Evolutionary conservation across 169 alveolate species (phyloP), one percentile per base, ranked within the genome.

Genomic region (Plasmodium relictum): DNA sequence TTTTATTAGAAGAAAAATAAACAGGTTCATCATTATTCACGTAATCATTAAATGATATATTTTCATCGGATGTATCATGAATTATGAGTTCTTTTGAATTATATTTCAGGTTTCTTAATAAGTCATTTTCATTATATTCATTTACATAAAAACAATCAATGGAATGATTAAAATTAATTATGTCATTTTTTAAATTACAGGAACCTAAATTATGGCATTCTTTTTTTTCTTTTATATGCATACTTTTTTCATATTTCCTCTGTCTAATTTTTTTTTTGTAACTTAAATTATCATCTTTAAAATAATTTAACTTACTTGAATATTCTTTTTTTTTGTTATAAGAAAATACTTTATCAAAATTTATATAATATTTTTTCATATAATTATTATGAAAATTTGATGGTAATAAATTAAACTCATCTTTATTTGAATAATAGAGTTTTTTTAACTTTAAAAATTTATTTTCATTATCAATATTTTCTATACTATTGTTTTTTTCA

Each of bases 1-100:
- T 39, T 74, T 74, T 74, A 41, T 74, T 74, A 5, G 88, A 74
- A 31, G 72, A 74, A 50, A 74, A 74, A 59, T 58, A 44, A 8
- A 18, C 14, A 59, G 16, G 10, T 41, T 74, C 52, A 22, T 58
- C 37, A 10, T 74, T 63, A 74, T 48, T 74, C 10, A 56, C n/a
- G 9, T 5, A 14, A 18, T 59, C 61, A 31, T 74, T 41, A 74
- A 58, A 44, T 74, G 48, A 31, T 74, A 16, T 7, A 42, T 31
- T 12, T 18, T 54, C 22, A 14, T 54, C 14, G 14, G 7, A 54
- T 54, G 6, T 18, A 12, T 54, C 63, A n/a, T 54, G 31, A 24
- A 18, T 18, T 54, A 54, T 54, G 9, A 20, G 18, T 37, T 54
- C 16, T 37, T 37, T 62, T 7, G 61, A 59, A 41, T 24, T 22